Conservation (phyloP, 768 basidiomycete species). For the Mycena leptocephala region DNA sequence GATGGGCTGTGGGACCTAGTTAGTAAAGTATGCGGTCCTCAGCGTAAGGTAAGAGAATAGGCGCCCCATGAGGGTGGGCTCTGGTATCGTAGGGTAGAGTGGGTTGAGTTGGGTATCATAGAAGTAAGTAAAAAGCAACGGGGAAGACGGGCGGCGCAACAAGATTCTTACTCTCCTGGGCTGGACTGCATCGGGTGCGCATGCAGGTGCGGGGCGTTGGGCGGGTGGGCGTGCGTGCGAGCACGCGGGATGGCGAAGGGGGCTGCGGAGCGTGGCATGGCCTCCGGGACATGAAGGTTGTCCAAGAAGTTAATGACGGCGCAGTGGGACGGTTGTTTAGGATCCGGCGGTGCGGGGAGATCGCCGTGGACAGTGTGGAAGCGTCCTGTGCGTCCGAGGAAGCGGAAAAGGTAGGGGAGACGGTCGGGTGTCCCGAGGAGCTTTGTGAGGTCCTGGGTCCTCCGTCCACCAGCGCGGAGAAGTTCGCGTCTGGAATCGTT, state of each 20-base stretch:
- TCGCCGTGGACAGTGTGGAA: constrained; percentile 45
- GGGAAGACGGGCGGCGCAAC: too few species aligned
- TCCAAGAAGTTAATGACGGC: background rate
- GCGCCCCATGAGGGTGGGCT: too few species aligned
- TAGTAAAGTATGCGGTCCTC: background rate
- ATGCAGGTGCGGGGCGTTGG: too few species aligned
- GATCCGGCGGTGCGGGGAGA: constrained; percentile 31
- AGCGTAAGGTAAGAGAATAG: background rate
- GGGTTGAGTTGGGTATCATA: too few species aligned
- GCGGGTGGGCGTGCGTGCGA: too few species aligned
- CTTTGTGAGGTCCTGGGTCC: background rate
- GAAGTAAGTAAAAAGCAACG: too few species aligned
- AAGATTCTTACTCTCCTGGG: too few species aligned
- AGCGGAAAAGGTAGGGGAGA: constrained; percentile 1
- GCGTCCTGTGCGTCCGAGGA: constrained; percentile 13
- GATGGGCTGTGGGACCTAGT: background rate
- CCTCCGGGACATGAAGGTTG: background rate
- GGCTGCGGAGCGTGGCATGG: background rate
- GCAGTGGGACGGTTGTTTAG: background rate
- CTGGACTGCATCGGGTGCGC: too few species aligned
- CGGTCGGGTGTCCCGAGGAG: background rate
- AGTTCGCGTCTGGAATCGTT: background rate
- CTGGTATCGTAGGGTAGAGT: too few species aligned
- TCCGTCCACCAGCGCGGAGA: background rate
- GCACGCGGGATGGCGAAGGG: too few species aligned